Evolutionary conservation across 73 alveolate genomes (phyloP).

Genomic region (Uronychia binucleata): DNA sequence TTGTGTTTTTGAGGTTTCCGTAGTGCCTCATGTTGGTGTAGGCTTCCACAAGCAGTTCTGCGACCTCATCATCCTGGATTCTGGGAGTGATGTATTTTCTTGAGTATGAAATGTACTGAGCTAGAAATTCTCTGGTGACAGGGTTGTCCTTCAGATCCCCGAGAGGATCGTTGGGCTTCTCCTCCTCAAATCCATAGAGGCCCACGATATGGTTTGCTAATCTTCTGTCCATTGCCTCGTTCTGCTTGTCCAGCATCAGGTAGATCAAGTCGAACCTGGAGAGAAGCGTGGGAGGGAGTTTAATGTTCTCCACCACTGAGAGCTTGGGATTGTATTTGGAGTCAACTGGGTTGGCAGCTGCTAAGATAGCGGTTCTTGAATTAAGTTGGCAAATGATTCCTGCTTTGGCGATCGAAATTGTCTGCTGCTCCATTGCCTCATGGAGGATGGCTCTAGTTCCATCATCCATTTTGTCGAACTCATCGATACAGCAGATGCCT

Average conservation of each 20-base stretch:
- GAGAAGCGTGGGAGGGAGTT: slow-evolving; percentile 96
- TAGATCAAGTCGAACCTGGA: slow-evolving; percentile 98
- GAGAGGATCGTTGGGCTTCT: slow-evolving; percentile 2
- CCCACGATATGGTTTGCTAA: slow-evolving; percentile 95
- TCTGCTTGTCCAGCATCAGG: slow-evolving; percentile 94
- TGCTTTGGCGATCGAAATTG: slow-evolving; percentile 97
- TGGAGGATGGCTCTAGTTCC: slow-evolving; percentile 96
- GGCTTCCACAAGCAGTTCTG: slow-evolving; percentile 72
- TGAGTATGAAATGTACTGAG: slow-evolving; percentile 84
- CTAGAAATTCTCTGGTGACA: slow-evolving; percentile 76
- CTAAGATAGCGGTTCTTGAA: slow-evolving; percentile 99
- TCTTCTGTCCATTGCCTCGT: slow-evolving; percentile 91
- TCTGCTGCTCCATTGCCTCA: slow-evolving; percentile 97
- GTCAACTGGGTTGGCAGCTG: slow-evolving; percentile 98
- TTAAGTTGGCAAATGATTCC: slow-evolving; percentile 98
- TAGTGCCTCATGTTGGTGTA: slow-evolving; percentile 89
- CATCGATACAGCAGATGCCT: slow-evolving; percentile 99
- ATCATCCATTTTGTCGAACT: slow-evolving; percentile 99
- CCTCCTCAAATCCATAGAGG: slow-evolving; percentile 72
- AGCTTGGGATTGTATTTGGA: slow-evolving; percentile 84
- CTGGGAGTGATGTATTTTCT: slow-evolving; percentile 76
- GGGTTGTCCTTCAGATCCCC: slow-evolving; percentile 10
- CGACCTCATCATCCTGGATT: slow-evolving; percentile 67
- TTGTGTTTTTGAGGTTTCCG: slow-evolving; percentile 87
- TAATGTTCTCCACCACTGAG: slow-evolving; percentile 97